Evolutionary conservation across 176 grass and related monocot genomes (phyloP), one percentile per base, ranked within the genome.

Genomic region (Dendrocalamus sinicus): DNA sequence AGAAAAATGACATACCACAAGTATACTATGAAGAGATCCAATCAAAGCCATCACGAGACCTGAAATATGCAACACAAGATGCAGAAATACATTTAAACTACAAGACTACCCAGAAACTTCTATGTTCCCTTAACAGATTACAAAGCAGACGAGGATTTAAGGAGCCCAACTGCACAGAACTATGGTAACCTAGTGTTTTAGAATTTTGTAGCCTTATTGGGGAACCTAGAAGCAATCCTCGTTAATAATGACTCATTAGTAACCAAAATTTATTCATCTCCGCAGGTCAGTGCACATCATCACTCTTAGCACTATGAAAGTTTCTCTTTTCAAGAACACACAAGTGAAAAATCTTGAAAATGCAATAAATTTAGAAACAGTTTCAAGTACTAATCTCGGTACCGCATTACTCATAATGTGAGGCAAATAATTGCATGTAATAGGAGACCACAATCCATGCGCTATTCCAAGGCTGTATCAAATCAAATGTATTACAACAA

Each of bases 1-100:
- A 81, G 60, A 63, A 17, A 23, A 72, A 85, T 72, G 8, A 55
- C 85, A n/a, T 95, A 98, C 96, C 90, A 98, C 91, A 73, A 98
- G 96, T 86, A 94, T 91, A 88, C 96, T 94, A 14, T 95, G 72
- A 64, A 98, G 93, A 26, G 90, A 98, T 86, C 96, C 96, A 76
- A 98, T 94, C 30, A 98, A 89, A 82, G 96, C 81, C 96, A 98
- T 98, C 86, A 98, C 44, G 75, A 98, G 79, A 88, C 93, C 96
- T 98, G 89, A 66, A 94, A 91, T 28, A 89, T 75, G 55, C n/a
- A 86, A 58, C 23, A 37, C 15, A 23, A 10, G 72, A 11, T 14
- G 88, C 39, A 80, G 51, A 78, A 82, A 89, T 58, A 30, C 17
- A 60, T 37, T 3, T 60, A 44, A 45, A 43, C n/a, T 4, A 22